Evolutionary conservation across 768 basidiomycete species (phyloP).

Genomic region (Omphalotus guepiniiformis): DNA sequence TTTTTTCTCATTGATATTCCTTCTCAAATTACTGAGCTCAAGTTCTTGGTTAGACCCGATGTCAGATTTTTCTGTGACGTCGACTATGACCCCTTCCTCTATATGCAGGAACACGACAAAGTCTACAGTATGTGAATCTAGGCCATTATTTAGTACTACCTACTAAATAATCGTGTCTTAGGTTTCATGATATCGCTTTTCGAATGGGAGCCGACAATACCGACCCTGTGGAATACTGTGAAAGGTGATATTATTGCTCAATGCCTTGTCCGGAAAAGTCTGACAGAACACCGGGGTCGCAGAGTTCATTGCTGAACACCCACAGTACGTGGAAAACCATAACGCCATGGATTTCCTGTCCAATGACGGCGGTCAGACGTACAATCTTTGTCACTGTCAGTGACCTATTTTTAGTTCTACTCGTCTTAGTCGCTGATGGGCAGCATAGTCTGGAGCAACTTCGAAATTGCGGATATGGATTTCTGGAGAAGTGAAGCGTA

Average conservation of each 20-base stretch:
- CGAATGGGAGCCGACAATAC: slow-evolving; percentile 79
- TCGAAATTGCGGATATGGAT: slow-evolving; percentile 87
- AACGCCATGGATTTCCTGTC: slow-evolving; percentile 75
- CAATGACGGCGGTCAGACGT: slow-evolving; percentile 59
- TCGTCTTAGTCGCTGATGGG: not conserved
- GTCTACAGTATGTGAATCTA: slow-evolving; percentile 33
- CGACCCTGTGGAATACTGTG: slow-evolving; percentile 71
- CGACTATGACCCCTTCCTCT: slow-evolving; percentile 60
- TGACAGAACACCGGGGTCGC: not conserved
- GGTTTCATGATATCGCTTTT: slow-evolving; percentile 77
- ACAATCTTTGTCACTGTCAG: slow-evolving; percentile 70
- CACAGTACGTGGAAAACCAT: slow-evolving; percentile 53
- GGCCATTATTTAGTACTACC: not conserved
- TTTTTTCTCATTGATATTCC: not conserved
- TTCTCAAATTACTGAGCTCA: slow-evolving; percentile 3
- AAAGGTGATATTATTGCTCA: slow-evolving; percentile 42
- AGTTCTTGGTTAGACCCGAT: slow-evolving; percentile 48
- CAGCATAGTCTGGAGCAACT: slow-evolving; percentile 77
- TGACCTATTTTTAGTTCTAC: not conserved
- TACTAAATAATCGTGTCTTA: slow-evolving; percentile 18
- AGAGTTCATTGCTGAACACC: slow-evolving; percentile 68
- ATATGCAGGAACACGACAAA: slow-evolving; percentile 53
- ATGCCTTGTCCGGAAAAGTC: not conserved
- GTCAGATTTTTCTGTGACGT: slow-evolving; percentile 65
- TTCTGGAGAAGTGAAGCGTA: slow-evolving; percentile 88